phyloP scores from a whole-genome alignment of 805 yeast species.

The Kodamaea fukazawae region DNA sequence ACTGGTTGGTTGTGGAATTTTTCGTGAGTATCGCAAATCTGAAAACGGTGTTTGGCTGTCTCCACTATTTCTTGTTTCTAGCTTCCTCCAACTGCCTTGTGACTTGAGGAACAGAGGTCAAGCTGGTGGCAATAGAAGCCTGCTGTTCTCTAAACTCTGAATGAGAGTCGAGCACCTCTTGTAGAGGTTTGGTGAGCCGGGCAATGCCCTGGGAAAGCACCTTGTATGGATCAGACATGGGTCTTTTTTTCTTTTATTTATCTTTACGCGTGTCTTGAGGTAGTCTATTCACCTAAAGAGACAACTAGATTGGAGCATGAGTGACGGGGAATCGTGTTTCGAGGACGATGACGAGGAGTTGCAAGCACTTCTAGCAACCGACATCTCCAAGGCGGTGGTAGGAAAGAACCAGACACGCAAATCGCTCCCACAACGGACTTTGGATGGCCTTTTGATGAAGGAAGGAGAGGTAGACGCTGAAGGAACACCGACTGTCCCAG shows the following conservation, averaged over 20 bases:
- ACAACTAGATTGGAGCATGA: slow-evolving; percentile 1
- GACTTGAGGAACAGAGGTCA: slow-evolving; percentile 16
- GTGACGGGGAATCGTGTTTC: slow-evolving; percentile 12
- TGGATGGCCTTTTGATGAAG: slow-evolving; percentile 4
- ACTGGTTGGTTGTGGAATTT: too few relatives aligned
- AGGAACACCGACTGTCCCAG: neutral
- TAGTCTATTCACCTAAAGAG: neutral
- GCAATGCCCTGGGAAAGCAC: slow-evolving; percentile 21
- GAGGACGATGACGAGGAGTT: slow-evolving; percentile 13
- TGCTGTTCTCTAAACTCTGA: slow-evolving; percentile 30
- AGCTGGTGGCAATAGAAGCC: slow-evolving; percentile 23
- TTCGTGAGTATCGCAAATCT: neutral
- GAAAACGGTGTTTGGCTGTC: too few relatives aligned
- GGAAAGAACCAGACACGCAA: neutral
- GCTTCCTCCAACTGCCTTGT: slow-evolving; percentile 7
- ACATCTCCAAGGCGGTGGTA: neutral
- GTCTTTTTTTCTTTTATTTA: neutral
- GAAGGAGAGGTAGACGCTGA: neutral
- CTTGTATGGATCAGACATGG: slow-evolving; percentile 23
- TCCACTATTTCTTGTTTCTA: too few relatives aligned
- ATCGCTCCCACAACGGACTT: slow-evolving; percentile 5
- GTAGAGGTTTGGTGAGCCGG: slow-evolving; percentile 25
- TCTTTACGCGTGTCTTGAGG: neutral
- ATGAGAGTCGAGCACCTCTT: slow-evolving; percentile 24
- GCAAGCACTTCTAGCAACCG: slow-evolving; percentile 1